phyloP scores from a whole-genome alignment of 495 filamentous ascomycete genomes.

The Alectoria sarmentosa region DNA sequence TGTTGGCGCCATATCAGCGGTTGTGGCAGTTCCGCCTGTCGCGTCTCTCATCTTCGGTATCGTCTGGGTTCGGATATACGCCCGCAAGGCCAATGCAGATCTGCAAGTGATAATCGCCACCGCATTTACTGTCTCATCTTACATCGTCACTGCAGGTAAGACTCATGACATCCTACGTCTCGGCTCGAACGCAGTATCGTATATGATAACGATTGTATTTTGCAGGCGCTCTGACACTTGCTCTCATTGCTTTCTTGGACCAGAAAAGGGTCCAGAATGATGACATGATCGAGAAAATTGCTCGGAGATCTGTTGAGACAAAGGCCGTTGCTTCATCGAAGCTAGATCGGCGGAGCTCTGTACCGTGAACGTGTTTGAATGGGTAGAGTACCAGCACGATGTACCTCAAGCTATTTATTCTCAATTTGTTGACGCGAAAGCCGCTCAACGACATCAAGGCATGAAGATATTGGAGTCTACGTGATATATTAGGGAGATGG shows the following conservation, averaged over 20 bases:
- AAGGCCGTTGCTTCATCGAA: neutral
- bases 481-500: too few species aligned
- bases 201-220: neutral
- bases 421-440: too few species aligned
- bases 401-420: too few species aligned
- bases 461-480: too few species aligned
- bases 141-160: neutral
- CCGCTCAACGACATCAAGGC: too few species aligned
- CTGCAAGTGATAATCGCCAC: neutral
- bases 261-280: slow-evolving; percentile 1
- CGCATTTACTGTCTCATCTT: neutral
- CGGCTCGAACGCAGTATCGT: neutral
- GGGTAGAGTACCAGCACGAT: too few species aligned
- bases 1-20: neutral
- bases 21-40: neutral
- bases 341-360: neutral
- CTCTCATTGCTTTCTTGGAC: neutral
- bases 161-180: neutral
- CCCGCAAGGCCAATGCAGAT: neutral
- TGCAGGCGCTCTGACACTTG: neutral
- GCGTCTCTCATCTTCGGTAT: neutral
- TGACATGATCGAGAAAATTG: neutral
- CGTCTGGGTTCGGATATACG: neutral
- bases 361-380: neutral
- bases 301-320: neutral